Evolutionary conservation across 257 asterid genomes (phyloP), one percentile per base, ranked within the genome.

Genomic region (Nicotiana benthamiana): DNA sequence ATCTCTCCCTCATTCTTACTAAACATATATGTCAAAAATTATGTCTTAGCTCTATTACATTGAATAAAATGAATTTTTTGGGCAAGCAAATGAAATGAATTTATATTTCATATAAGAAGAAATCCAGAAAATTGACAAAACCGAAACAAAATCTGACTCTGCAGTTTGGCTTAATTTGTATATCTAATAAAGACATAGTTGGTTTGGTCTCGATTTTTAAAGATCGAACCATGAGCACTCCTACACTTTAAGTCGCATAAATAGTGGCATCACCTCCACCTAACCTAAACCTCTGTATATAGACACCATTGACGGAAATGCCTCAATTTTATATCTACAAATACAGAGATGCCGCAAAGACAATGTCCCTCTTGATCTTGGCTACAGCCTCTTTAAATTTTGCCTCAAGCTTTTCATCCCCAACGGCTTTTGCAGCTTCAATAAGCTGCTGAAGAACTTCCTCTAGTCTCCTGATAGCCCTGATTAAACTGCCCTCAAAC

Each of bases 391-490:
- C 97, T 88, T 95, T 97, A 82, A 93, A 95, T 88, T 95, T 95
- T 26, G 80, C 84, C 87, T 93, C 96, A 13, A 92, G 99, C 75
- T 92, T 92, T 9, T 90, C 86, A 84, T 95, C 99, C 10, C 99
- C 99, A 52, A 95, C 86, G 74, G 97, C 91, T 87, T 89, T 90
- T 70, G 99, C 97, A 34, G 99, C 99, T 87, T 85, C 84, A 81
- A 93, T 92, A 53, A 95, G 93, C 88, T 95, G 99, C 87, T 92
- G 99, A 79, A 95, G 98, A 80, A 95, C 95, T 87, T 95, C 99
- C 84, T 95, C 99, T 82, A 95, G 84, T 84, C 99, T 93, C 86
- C 99, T 87, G 76, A 95, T 95, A 81, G 99, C 99, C 57, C 99
- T 90, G 82, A 95, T 95, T 87, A 95, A 90, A 80, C 99, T 95